These are phyloP conservation scores for Sclerospora graminicola DNA, from an alignment of 352 stramenopile species.

Conservation along the genomic window DNA sequence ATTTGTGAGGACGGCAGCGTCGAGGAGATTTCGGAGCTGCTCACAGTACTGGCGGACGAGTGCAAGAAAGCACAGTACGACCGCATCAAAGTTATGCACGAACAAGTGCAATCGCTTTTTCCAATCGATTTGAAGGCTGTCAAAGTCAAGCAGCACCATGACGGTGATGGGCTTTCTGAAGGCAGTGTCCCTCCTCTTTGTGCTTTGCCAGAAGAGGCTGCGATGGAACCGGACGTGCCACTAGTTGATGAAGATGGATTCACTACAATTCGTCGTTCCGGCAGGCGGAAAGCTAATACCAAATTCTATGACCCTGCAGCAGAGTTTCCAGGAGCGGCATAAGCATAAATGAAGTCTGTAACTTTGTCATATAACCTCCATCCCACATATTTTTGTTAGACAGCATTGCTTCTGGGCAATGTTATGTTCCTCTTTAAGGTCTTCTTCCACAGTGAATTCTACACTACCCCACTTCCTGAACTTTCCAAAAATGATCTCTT, in stretches of 20 bases:
- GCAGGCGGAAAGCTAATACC: slow-evolving; percentile 41
- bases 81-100: slow-evolving; percentile 55
- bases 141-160: slow-evolving; percentile 42
- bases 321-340: slow-evolving; percentile 71
- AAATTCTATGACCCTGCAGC: slow-evolving; percentile 71
- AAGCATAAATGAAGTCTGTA: slow-evolving; percentile 10
- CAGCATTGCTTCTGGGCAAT: too few relatives aligned
- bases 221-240: slow-evolving; percentile 10
- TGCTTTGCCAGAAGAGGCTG: slow-evolving; percentile 24
- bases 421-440: too few relatives aligned
- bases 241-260: slow-evolving; percentile 68
- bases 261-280: slow-evolving; percentile 60
- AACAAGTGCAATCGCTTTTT: slow-evolving; percentile 60
- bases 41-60: slow-evolving; percentile 58
- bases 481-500: too few relatives aligned
- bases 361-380: slow-evolving; percentile 22
- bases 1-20: slow-evolving; percentile 73
- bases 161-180: slow-evolving; percentile 15
- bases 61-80: slow-evolving; percentile 71
- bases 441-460: too few relatives aligned
- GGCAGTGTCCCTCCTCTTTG: slow-evolving; percentile 8
- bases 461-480: too few relatives aligned
- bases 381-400: too few relatives aligned
- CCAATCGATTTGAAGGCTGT: slow-evolving; percentile 73
- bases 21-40: slow-evolving; percentile 54